Evolutionary conservation across 805 yeast species (phyloP), one percentile per base, ranked within the genome.

Genomic region (Metschnikowia cubensis): DNA sequence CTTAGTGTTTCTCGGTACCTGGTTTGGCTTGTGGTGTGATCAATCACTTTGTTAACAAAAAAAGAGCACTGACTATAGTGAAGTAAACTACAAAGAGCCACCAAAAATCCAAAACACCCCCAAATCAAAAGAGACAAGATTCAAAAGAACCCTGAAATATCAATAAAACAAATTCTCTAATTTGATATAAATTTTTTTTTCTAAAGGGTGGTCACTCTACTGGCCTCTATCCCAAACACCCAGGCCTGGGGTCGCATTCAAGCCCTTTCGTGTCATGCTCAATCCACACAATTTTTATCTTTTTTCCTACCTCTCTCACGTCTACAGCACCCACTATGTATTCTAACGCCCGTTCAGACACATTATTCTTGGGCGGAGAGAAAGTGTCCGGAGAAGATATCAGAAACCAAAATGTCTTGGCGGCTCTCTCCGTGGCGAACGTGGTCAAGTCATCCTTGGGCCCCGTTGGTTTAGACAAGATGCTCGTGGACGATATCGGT

Each of bases 401-500:
- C 58, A 84, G 99, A 63, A 87, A 90, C 64, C 99, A 95, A 69
- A 94, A 94, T 63, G 96, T 95, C 17, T 73, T 90, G 64, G 99
- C 99, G 6, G 94, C 98, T 41, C 87, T 80, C 63, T 85, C 90
- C 2, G 88, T 86, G 42, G 89, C 94, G 58, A 87, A 87, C 62
- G 90, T 76, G 41, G 91, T 87, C 55, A 91, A 91, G 68, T 85
- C 97, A 13, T 91, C 98, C 1, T 75, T 94, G 50, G 99, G 99
- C 4, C 99, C 99, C 7, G 98, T 94, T 34, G 99, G 99, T 25
- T 77, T 94, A 47, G 99, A 94, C 73, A 94, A 94, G 74, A 94
- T 94, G 97, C 79, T 94, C 43, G 99, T 94, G 36, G 99, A 94
- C 70, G 99, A 94, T 64, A 95, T 94, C 70, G 99, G 99, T 56